Evolutionary conservation across 2,329 filamentous ascomycete genomes (phyloP).

Genomic region (Pseudogymnoascus sp.): DNA sequence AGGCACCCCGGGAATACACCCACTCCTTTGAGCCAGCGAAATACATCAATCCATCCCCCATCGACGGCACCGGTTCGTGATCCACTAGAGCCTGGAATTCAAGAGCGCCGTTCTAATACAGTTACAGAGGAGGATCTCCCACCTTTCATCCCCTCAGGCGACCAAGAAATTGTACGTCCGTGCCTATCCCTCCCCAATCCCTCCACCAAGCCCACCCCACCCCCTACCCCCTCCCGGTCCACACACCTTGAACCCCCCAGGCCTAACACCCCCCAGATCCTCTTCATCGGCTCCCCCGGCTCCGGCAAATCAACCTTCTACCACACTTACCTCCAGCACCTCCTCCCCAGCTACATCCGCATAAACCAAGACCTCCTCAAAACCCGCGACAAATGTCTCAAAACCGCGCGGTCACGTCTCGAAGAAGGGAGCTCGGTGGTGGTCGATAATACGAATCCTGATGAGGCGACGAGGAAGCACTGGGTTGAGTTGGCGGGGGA

Average conservation of each 20-base stretch:
- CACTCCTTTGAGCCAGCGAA: constrained; percentile 62
- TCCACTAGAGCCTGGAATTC: background rate
- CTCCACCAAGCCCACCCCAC: background rate
- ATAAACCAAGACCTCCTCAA: constrained; percentile 89
- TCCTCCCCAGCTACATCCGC: constrained; percentile 71
- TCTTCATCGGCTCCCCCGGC: constrained; percentile 83
- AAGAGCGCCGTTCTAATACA: background rate
- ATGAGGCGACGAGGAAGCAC: constrained; percentile 63
- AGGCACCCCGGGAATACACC: constrained; percentile 54
- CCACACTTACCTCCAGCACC: constrained; percentile 64
- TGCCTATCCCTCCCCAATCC: background rate
- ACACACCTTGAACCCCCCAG: background rate
- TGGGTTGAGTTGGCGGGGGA: constrained; percentile 71
- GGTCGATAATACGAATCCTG: constrained; percentile 93
- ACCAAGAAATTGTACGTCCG: background rate
- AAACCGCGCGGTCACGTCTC: constrained; percentile 59
- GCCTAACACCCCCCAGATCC: constrained; percentile 33
- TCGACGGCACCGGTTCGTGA: constrained; percentile 18
- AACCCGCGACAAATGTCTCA: constrained; percentile 59
- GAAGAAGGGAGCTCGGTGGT: constrained; percentile 59
- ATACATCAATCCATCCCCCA: constrained; percentile 34
- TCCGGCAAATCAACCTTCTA: constrained; percentile 91
- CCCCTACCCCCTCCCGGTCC: background rate
- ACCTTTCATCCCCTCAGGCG: background rate
- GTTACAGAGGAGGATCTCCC: background rate